Evolutionary conservation across 106 monocot species (phyloP).

Genomic region (Allium cepa): DNA sequence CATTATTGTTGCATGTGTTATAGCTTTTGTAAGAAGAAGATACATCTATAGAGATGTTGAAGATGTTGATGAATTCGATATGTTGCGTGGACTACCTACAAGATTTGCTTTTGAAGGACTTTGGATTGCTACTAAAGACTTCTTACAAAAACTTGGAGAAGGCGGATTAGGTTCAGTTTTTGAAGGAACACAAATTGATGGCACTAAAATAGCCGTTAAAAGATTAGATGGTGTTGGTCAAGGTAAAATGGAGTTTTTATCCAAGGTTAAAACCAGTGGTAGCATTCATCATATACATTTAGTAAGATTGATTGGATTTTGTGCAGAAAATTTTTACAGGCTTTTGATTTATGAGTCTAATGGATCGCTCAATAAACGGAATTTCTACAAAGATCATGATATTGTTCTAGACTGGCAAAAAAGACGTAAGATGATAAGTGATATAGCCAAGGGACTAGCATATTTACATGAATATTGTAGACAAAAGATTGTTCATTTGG

Average conservation of each 20-base stretch:
- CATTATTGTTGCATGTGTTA: neutral
- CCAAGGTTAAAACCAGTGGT: conserved; percentile 33
- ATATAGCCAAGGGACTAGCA: no score
- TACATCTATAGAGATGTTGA: neutral
- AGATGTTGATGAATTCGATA: conserved; percentile 13
- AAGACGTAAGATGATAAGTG: no score
- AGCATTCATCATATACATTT: conserved; percentile 23
- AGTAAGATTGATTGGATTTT: neutral
- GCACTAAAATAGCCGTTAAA: conserved; percentile 12
- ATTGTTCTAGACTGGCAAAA: no score
- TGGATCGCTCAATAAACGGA: no score
- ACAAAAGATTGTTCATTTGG: no score
- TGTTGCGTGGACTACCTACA: conserved; percentile 21
- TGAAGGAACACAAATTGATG: conserved; percentile 3
- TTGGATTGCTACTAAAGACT: conserved; percentile 12
- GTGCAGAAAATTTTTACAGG: no score
- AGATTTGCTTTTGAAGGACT: conserved; percentile 30
- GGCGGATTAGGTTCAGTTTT: conserved; percentile 20
- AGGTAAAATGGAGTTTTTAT: conserved; percentile 32
- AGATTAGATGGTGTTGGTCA: conserved; percentile 11
- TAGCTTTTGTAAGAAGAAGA: conserved; percentile 3
- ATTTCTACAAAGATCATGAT: no score
- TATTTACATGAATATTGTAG: no score
- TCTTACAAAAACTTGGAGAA: neutral
- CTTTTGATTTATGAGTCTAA: no score